A percentile compares a stretch with the other conserved stretches of the same genome.
Conservation (phyloP, 495 filamentous ascomycete species). For the Talaromyces wortmannii region DNA sequence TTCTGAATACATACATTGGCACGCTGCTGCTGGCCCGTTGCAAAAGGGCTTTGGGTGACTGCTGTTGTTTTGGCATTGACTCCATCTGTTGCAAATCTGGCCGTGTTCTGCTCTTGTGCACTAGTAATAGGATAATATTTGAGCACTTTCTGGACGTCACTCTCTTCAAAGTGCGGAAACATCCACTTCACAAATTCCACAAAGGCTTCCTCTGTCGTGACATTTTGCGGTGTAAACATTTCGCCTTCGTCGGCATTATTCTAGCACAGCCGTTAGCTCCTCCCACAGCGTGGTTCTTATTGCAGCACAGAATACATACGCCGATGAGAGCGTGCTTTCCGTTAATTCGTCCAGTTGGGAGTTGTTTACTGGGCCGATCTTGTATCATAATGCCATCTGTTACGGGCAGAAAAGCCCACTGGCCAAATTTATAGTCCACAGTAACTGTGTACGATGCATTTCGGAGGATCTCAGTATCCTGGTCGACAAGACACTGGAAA, state of each 20-base stretch:
- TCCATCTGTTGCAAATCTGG: slow-evolving; percentile 35
- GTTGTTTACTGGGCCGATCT: slow-evolving; percentile 44
- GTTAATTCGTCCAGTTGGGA: slow-evolving; percentile 42
- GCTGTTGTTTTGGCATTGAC: slow-evolving; percentile 36
- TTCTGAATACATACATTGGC: slow-evolving; percentile 9
- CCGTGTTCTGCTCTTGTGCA: slow-evolving; percentile 18
- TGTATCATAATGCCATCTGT: slow-evolving; percentile 53
- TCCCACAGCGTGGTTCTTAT: background rate
- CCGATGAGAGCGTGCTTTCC: slow-evolving; percentile 45
- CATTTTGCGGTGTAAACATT: slow-evolving; percentile 41
- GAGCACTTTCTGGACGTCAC: slow-evolving; percentile 35
- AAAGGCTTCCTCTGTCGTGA: slow-evolving; percentile 39
- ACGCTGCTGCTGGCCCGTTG: slow-evolving; percentile 43
- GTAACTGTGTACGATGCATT: slow-evolving; percentile 48
- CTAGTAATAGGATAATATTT: slow-evolving; percentile 31
- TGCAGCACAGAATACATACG: slow-evolving; percentile 13
- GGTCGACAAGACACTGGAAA: slow-evolving; percentile 48
- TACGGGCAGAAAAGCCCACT: slow-evolving; percentile 58
- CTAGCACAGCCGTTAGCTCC: slow-evolving; percentile 6
- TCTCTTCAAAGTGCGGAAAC: slow-evolving; percentile 42
- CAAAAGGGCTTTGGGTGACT: slow-evolving; percentile 40
- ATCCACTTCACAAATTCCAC: slow-evolving; percentile 30
- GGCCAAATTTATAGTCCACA: slow-evolving; percentile 31
- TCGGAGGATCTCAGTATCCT: slow-evolving; percentile 44
- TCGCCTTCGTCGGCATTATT: slow-evolving; percentile 51